Evolutionary conservation across 306 rosid genomes (phyloP).

Genomic region (Erythrophleum fordii): DNA sequence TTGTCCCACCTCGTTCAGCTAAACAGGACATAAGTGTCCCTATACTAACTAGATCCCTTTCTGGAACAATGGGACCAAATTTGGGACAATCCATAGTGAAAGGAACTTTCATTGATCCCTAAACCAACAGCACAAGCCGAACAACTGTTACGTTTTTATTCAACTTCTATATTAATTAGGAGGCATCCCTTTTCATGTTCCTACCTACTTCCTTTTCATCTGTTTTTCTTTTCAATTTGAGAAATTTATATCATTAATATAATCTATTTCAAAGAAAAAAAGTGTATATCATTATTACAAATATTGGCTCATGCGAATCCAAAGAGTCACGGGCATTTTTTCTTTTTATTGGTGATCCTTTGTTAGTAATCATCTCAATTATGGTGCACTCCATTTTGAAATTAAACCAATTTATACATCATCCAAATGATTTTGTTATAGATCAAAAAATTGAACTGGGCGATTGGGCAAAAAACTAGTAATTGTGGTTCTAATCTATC

Average conservation of each 20-base stretch:
- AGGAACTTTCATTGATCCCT: slow-evolving; percentile 46
- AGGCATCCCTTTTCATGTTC: slow-evolving; percentile 33
- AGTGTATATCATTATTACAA: background rate
- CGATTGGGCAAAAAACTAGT: too few species aligned
- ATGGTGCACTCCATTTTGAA: background rate
- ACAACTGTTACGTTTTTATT: slow-evolving; percentile 42
- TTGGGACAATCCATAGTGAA: slow-evolving; percentile 52
- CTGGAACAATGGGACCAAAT: slow-evolving; percentile 40
- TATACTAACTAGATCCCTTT: background rate
- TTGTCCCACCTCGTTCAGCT: too few species aligned
- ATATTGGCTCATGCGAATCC: background rate
- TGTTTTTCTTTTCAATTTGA: background rate
- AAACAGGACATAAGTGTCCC: too few species aligned
- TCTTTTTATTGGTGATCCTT: background rate
- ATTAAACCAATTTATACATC: too few species aligned
- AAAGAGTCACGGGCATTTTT: background rate
- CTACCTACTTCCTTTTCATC: slow-evolving; percentile 3
- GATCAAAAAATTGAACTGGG: too few species aligned
- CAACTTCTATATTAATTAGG: slow-evolving; percentile 27
- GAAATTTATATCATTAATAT: background rate
- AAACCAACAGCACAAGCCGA: slow-evolving; percentile 46
- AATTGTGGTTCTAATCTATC: too few species aligned
- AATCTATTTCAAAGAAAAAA: background rate
- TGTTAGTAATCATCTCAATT: background rate
- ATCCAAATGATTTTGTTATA: too few species aligned